Base-by-base conservation (phyloP, 163 green algal genomes). In the Trebouxia gelatinosa region DNA sequence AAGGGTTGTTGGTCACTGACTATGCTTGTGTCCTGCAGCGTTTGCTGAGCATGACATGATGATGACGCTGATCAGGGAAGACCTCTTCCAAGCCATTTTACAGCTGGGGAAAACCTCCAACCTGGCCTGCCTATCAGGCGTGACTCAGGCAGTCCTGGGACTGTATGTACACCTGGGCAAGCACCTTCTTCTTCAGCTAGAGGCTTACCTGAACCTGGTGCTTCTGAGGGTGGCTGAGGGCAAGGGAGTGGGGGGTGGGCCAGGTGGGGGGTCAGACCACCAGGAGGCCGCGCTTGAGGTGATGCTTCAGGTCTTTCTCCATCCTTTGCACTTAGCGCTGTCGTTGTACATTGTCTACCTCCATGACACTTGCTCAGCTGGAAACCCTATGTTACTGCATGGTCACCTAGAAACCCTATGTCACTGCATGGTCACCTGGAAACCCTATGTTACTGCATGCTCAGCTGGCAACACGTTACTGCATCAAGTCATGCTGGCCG, bases 231-330 rank as follows among this genome's bases (percentile, higher is more conserved):
- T 97, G 43, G 94, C 93, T 6, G 90, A 95, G 78, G 91, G 89
- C 51, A 78, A 81, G 54, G 61, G 74, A 21, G 58, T 67, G 0
- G 39, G 50, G 1, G 66, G 48, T 9, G 23, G 79, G 5, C n/a
- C n/a, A n/a, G n/a, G n/a, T n/a, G n/a, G n/a, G 35, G 64, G 64
- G 64, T 72, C 64, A 31, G 87, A 93, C 54, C 76, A 89, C 61
- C 92, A 98, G 86, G 92, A 97, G 74, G 91, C 90, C 21, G 95
- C 95, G 28, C 81, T 98, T 57, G 95, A 99, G 82, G 82, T 86
- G 65, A 50, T 67, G 35, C 65, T 54, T 50, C 46, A 51, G 37
- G 40, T 61, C 31, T 35, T 32, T 61, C 23, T 50, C 71, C 68
- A 79, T 82, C 93, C 65, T 84, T 95, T n/a, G n/a, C n/a, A n/a